A percentile compares a stretch with the other conserved stretches of the same genome.
These are phyloP conservation scores for Thermoascus crustaceus DNA, from an alignment of 2,329 filamentous ascomycete species.

Conservation along the genomic window DNA sequence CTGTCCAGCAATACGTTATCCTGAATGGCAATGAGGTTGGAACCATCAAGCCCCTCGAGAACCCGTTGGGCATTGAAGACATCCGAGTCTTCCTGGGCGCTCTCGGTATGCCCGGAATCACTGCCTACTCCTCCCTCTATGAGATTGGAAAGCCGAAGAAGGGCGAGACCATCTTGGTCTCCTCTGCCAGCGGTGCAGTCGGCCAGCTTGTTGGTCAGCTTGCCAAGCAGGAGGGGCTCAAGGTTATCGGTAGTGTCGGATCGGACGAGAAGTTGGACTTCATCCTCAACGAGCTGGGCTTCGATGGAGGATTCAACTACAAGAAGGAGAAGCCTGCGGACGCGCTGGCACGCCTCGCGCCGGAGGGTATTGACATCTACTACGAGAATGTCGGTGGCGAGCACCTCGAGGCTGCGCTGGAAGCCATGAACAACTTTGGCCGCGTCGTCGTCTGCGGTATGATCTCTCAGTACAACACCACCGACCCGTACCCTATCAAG, in stretches of 20 bases:
- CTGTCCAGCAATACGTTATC: conserved; percentile 61
- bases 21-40: conserved; percentile 42
- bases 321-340: conserved; percentile 67
- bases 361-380: conserved; percentile 73
- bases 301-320: conserved; percentile 77
- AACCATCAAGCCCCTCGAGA: conserved; percentile 51
- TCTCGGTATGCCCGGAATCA: conserved; percentile 70
- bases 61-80: conserved; percentile 48
- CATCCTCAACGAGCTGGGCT: conserved; percentile 60
- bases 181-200: conserved; percentile 70
- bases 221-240: conserved; percentile 71
- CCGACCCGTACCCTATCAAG: conserved; percentile 56
- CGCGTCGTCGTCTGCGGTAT: conserved; percentile 58
- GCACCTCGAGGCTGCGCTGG: conserved; percentile 60
- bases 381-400: conserved; percentile 75
- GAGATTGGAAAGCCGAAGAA: conserved; percentile 67
- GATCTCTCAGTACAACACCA: conserved; percentile 70
- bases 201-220: conserved; percentile 77
- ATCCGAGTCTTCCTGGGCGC: conserved; percentile 60
- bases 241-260: conserved; percentile 72
- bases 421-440: conserved; percentile 56
- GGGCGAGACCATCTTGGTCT: conserved; percentile 75
- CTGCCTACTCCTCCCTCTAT: conserved; percentile 66
- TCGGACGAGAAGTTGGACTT: conserved; percentile 72
- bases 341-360: conserved; percentile 62